A percentile compares a stretch with the other conserved stretches of the same genome.
phyloP scores from a whole-genome alignment of 495 filamentous ascomycete species.

The Pyrenopolyporus hunteri region DNA sequence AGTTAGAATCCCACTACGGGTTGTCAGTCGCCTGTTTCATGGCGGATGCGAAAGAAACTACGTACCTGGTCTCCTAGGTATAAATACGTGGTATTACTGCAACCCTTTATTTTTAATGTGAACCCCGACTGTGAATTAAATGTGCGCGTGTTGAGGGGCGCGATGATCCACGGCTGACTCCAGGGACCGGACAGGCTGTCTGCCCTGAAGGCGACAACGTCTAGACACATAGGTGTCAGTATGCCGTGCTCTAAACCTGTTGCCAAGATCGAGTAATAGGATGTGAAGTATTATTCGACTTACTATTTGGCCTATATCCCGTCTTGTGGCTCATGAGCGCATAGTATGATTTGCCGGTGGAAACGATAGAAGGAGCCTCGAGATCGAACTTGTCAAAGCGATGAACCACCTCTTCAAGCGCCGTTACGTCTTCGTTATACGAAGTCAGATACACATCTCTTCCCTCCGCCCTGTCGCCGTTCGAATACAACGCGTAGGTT shows the following conservation, averaged over 20 bases:
- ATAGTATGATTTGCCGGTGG: conserved; percentile 53
- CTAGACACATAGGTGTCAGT: conserved; percentile 26
- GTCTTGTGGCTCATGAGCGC: conserved; percentile 56
- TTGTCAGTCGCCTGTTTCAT: background rate
- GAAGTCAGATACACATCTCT: conserved; percentile 52
- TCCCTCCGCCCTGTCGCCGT: conserved; percentile 49
- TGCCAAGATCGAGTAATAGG: background rate
- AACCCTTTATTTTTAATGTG: conserved; percentile 52
- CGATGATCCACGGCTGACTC: conserved; percentile 57
- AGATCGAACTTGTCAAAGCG: conserved; percentile 55
- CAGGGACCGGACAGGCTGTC: conserved; percentile 57
- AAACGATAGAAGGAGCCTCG: conserved; percentile 52
- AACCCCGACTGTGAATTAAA: conserved; percentile 62
- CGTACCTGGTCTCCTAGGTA: conserved; percentile 54
- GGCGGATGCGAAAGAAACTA: background rate
- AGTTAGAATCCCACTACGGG: conserved; percentile 57
- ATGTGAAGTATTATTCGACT: conserved; percentile 2
- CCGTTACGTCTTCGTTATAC: conserved; percentile 47
- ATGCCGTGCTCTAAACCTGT: no score
- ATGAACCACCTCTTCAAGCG: conserved; percentile 46
- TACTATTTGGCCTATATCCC: conserved; percentile 54
- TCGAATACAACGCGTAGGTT: conserved; percentile 52
- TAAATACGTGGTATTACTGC: conserved; percentile 55
- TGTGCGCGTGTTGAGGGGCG: conserved; percentile 55
- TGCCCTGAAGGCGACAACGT: conserved; percentile 54